These are phyloP conservation scores for Ramalina intermedia DNA, from an alignment of 495 filamentous ascomycete species.

Conservation along the genomic window DNA sequence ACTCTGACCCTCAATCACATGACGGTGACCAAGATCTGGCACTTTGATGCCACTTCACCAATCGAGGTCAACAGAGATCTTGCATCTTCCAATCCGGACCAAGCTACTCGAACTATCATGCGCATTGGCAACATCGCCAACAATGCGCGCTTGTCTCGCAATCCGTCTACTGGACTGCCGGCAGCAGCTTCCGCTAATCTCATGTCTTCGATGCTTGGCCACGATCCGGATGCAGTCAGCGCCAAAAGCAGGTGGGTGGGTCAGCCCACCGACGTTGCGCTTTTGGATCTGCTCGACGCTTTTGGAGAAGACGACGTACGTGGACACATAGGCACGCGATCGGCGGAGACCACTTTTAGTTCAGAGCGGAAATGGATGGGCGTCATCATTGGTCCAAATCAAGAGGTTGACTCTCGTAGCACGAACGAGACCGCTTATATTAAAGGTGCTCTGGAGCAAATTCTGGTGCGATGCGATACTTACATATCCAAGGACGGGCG, in stretches of 20 bases:
- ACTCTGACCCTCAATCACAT: conserved; percentile 96
- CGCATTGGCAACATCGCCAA: conserved; percentile 93
- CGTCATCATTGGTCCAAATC: conserved; percentile 55
- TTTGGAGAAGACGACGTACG: conserved; percentile 85
- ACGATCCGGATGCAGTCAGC: conserved; percentile 40
- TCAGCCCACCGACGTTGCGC: conserved; percentile 91
- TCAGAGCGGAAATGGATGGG: conserved; percentile 99
- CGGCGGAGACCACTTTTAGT: conserved; percentile 82
- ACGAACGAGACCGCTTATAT: conserved; percentile 69
- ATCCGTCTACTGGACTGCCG: conserved; percentile 42
- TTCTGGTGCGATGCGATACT: conserved; percentile 75
- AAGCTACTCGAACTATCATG: conserved; percentile 62
- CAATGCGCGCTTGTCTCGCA: conserved; percentile 64
- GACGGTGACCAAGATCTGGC: conserved; percentile 96
- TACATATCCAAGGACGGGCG: conserved; percentile 79
- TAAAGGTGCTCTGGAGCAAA: conserved; percentile 84
- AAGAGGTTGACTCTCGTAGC: conserved; percentile 24
- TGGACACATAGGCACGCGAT: conserved; percentile 62
- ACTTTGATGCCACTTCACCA: conserved; percentile 56
- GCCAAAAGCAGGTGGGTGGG: conserved; percentile 84
- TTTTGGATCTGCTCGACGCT: conserved; percentile 79
- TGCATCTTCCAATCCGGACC: conserved; percentile 46
- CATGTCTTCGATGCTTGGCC: conserved; percentile 57
- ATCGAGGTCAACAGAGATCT: conserved; percentile 63
- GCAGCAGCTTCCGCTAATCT: conserved; percentile 60